Evolutionary conservation across 2,329 filamentous ascomycete species (phyloP).

Genomic region (Aspergillus tanneri): DNA sequence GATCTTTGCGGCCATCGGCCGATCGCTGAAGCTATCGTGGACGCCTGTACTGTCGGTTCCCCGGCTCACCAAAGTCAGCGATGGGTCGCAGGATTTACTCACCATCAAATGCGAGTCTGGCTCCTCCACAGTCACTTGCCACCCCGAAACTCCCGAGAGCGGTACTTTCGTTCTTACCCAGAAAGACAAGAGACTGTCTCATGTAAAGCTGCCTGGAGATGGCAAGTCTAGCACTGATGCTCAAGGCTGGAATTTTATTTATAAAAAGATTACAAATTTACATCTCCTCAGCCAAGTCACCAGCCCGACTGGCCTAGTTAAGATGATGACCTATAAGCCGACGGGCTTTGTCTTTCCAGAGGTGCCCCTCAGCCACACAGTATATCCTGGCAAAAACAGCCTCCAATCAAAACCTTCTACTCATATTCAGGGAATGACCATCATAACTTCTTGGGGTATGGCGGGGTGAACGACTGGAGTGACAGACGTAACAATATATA

Average conservation of each 20-base stretch:
- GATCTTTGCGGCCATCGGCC: conserved; percentile 5
- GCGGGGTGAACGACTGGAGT: conserved; percentile 1
- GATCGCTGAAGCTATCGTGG: conserved; percentile 4
- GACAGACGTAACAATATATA: conserved; percentile 5
- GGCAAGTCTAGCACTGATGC: no score
- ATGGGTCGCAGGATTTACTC: background rate
- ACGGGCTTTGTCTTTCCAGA: background rate
- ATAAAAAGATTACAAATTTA: background rate
- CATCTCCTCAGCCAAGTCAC: conserved; percentile 3
- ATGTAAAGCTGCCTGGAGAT: background rate
- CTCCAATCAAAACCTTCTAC: conserved; percentile 1
- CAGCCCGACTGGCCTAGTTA: background rate
- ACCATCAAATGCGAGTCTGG: background rate
- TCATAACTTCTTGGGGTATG: conserved; percentile 10
- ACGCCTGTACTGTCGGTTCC: background rate
- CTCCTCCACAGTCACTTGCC: background rate
- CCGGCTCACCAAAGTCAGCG: conserved; percentile 6
- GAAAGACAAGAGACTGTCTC: background rate
- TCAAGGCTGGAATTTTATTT: conserved; percentile 5
- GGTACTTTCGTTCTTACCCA: conserved; percentile 1
- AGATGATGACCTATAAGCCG: conserved; percentile 1
- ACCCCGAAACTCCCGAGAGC: conserved; percentile 1
- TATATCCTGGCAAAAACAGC: background rate
- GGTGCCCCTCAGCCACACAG: conserved; percentile 4
- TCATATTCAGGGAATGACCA: conserved; percentile 7